These are phyloP conservation scores for Cladophialophora exuberans DNA, from an alignment of 2,329 filamentous ascomycete species.

Conservation along the genomic window DNA sequence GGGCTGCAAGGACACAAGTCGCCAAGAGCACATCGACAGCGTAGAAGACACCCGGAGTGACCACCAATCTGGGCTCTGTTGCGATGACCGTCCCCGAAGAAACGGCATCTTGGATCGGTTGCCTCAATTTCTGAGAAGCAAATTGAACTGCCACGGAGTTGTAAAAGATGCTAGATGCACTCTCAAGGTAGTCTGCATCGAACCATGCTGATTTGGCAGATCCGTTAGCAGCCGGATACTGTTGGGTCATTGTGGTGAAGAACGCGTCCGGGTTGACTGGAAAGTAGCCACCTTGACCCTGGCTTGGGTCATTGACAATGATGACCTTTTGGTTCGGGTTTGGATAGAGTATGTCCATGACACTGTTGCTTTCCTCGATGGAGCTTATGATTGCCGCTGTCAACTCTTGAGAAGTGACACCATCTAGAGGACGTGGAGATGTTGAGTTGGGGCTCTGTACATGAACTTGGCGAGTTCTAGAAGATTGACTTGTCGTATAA, in stretches of 20 bases:
- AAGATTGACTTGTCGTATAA: neutral
- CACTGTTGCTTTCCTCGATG: neutral
- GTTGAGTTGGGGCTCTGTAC: neutral
- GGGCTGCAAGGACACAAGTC: neutral
- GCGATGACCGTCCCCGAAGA: neutral
- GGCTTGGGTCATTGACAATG: neutral
- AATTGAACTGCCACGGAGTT: neutral
- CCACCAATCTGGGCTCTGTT: neutral
- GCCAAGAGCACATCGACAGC: neutral
- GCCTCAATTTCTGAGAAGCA: neutral
- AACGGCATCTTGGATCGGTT: neutral
- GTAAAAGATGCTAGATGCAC: neutral
- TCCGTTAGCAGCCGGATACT: neutral
- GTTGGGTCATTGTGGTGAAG: conserved; percentile 4
- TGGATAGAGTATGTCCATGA: neutral
- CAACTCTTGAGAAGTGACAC: neutral
- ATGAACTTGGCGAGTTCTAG: neutral
- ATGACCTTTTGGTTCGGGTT: neutral
- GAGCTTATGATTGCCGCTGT: neutral
- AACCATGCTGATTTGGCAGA: conserved; percentile 1
- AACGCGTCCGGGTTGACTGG: neutral
- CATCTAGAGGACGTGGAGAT: neutral
- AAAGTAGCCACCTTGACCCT: neutral
- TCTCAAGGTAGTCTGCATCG: neutral
- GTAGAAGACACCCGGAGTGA: neutral